Base-by-base conservation (phyloP, 108 stramenopile species). In the Skeletonema costatum region DNA sequence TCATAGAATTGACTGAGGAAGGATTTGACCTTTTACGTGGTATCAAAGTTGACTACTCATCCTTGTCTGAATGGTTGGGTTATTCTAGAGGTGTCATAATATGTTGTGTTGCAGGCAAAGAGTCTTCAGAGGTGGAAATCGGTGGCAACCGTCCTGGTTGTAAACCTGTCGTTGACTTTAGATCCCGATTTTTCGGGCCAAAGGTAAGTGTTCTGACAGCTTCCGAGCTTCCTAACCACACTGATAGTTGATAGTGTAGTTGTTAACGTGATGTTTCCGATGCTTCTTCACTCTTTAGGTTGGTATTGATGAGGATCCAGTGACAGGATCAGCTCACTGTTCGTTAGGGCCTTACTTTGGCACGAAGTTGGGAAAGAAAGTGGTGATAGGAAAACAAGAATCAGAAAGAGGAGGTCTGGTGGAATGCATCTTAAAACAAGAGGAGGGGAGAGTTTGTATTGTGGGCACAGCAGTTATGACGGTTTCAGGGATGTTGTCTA, bases 251-350 rank as follows among this genome's bases (percentile, higher is more conserved):
- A 36, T 6, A 6, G 14, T 46, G 16, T 46, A 46, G 16, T n/a
- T 46, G 14, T n/a, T n/a, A 46, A 46, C 16, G 3, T n/a, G 2
- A 12, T 42, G 0, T 12, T 42, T 42, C 41, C 3, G 14, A 3
- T 46, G 44, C 44, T 46, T 46, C 16, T 46, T n/a, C 3, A 0
- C 11, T 1, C 39, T 46, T 46, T 4, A 46, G 44, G 44, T 86
- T 25, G 98, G 98, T 12, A 97, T 99, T 30, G 85, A 94, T 64
- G 99, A 99, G 85, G 99, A 99, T 76, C 97, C 98, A 2, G 98
- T 99, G 5, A 97, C 96, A 7, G 99, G 99, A 7, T 93, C 87
- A 48, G 97, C 98, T 0, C 98, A 99, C 71, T 98, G 98, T 79
- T 80, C 84, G 30, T 78, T 98, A 16, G 97, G 85, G 5, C 98